Base-by-base conservation (phyloP, 139 green algal species). In the Chlorella sp. region DNA sequence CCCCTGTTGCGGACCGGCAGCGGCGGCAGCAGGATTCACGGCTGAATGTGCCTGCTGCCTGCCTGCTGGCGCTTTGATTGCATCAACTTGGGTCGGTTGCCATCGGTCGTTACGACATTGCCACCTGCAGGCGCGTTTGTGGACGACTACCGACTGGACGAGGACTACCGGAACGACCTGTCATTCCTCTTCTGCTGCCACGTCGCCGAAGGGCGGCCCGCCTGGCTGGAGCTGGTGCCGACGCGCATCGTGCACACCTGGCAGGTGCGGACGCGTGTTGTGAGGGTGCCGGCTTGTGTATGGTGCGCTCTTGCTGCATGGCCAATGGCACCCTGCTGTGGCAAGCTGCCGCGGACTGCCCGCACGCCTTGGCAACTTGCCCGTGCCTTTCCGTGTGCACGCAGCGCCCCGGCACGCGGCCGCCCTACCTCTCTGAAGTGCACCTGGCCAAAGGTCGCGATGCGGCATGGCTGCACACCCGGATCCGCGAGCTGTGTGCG, bases 101-200 rank as follows among this genome's bases (percentile, higher is more conserved):
- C n/a, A n/a, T n/a, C n/a, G n/a, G n/a, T n/a, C n/a, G n/a, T n/a
- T 14, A 38, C 56, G 56, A 20, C 26, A 6, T n/a, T 24, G 9
- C 13, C 56, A 14, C 64, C 38, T 34, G 19, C 72, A 78, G 90
- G 90, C 41, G 86, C 88, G 44, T 96, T 94, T 54, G 82, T 94
- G 24, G 92, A 94, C 56, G 92, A 94, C 48, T 94, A 94, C 60
- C 56, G 75, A 36, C 76, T 92, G 30, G 91, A 95, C 41, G 84
- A 89, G 24, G 44, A 80, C n/a, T 95, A 88, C 69, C 81, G 92
- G 38, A 94, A 96, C 73, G 89, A 95, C 74, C 72, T 94, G 30
- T 69, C 88, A 11, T 95, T 90, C 77, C 19, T 93, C 32, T 91
- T 80, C 58, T 54, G 58, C 56, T 73, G 64, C 51, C 64, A 85